Conservation (phyloP, 306 rosid species). For the Gillenia trifoliata region DNA sequence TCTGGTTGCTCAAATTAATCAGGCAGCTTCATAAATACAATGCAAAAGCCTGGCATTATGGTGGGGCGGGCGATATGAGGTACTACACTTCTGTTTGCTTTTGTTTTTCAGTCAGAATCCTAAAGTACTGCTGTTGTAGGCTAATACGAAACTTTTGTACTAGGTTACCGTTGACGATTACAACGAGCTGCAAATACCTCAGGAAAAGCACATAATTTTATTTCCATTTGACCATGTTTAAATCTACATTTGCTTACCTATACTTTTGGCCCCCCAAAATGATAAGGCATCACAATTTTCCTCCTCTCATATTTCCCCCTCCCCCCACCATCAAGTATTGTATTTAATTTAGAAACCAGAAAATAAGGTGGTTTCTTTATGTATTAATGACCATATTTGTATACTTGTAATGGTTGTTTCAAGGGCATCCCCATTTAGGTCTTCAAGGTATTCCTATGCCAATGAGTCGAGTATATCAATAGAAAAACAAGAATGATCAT, state of each 20-base stretch:
- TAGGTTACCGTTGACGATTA: slow-evolving; percentile 72
- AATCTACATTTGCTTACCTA: slow-evolving; percentile 5
- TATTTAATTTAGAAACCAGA: not conserved
- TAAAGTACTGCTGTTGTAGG: not conserved
- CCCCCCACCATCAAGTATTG: not conserved
- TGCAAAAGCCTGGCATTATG: slow-evolving; percentile 95
- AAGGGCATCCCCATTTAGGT: no score
- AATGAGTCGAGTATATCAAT: no score
- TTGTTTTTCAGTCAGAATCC: not conserved
- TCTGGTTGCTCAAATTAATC: slow-evolving; percentile 5
- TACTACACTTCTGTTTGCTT: slow-evolving; percentile 23
- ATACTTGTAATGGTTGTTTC: no score
- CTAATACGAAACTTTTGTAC: slow-evolving; percentile 10
- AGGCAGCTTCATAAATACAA: slow-evolving; percentile 87
- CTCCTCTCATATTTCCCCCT: not conserved
- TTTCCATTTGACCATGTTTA: slow-evolving; percentile 11
- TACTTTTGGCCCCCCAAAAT: no score
- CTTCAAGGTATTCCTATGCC: no score
- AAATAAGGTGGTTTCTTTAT: not conserved
- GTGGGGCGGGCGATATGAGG: slow-evolving; percentile 66
- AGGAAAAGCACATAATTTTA: slow-evolving; percentile 51
- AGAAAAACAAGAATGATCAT: no score
- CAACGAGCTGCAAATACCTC: slow-evolving; percentile 66
- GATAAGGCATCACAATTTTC: no score
- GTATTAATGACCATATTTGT: not conserved